phyloP scores from a whole-genome alignment of 75 land plant species.

The Isoetes taiwanensis region DNA sequence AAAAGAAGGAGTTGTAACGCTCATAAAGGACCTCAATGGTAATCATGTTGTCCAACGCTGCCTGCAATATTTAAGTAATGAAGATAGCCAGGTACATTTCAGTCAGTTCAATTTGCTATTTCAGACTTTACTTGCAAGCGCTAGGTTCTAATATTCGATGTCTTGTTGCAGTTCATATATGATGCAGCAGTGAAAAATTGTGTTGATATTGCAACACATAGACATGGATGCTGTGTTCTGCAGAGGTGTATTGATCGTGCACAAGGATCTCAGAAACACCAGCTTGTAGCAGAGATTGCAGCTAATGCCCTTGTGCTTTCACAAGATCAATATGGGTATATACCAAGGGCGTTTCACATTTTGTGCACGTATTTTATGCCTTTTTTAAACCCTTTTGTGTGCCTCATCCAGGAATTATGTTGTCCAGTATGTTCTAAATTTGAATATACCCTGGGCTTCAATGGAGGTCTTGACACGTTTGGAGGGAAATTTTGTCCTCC shows the following conservation, averaged over 20 bases:
- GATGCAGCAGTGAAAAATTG: conserved; percentile 11
- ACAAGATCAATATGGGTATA: conserved; percentile 13
- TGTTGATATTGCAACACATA: conserved; percentile 14
- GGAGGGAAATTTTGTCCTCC: conserved; percentile 12
- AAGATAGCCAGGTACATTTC: background rate
- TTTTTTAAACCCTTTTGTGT: background rate
- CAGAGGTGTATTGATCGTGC: conserved; percentile 23
- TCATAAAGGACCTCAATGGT: conserved; percentile 8
- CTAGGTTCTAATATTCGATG: background rate
- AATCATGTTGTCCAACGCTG: conserved; percentile 9
- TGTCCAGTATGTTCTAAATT: conserved; percentile 17
- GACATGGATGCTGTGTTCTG: conserved; percentile 18
- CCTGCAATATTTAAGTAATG: background rate
- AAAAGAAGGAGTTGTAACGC: background rate
- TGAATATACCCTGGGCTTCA: conserved; percentile 11
- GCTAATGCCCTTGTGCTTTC: conserved; percentile 11
- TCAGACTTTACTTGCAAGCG: no score
- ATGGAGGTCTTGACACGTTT: conserved; percentile 12
- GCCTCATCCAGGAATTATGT: conserved; percentile 24
- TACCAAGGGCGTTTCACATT: background rate
- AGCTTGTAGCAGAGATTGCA: conserved; percentile 6
- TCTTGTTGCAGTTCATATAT: background rate
- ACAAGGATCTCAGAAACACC: background rate
- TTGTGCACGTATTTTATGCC: background rate
- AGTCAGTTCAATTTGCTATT: no score